Evolutionary conservation across 2,329 filamentous ascomycete species (phyloP), one percentile per base, ranked within the genome.

Genomic region (Leptosphaerulina australis): DNA sequence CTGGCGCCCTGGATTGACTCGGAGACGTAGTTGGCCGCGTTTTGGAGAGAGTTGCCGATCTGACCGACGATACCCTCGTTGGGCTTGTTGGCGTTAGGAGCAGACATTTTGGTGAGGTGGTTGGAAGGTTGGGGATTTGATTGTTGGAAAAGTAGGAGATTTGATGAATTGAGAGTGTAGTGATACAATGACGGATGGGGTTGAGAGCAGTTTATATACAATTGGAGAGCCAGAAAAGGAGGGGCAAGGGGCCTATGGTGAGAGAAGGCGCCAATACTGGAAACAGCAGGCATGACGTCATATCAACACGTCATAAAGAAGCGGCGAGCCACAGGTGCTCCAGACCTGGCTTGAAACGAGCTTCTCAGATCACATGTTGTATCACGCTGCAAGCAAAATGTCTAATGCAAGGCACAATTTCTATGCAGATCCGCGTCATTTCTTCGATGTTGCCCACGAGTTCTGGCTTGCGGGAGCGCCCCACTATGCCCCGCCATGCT

Each of bases 1-100:
- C 78, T 69, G 54, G 77, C 77, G 70, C 85, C 76, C 78, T 86
- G 79, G 69, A 84, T 74, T 66, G 78, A 76, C 79, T 87, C 86
- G 61, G 82, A 75, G 76, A 87, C 83, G 82, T 87, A 87, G 81
- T 86, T 87, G 76, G 77, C 83, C 68, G 80, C 81, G 76, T 86
- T 83, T 79, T 73, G 66, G 58, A 70, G 58, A 37, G 67, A 68
- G 70, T 74, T 74, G 69, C 59, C 54, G 61, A 65, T 59, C 66
- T 73, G 69, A 63, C 72, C 73, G 66, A 76, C 64, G 64, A 76
- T 73, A 60, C 72, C 73, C 66, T 76, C 70, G 64, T 75, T 75
- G 55, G 74, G 73, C 55, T 63, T 69, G 66, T 76, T 69, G 62
- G 66, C 70, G 71, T 76, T 76, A 60, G 73, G 73, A 50, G 70